Evolutionary conservation across 192 early-diverging fungal genomes (phyloP).

Genomic region (Glomus cerebriforme): DNA sequence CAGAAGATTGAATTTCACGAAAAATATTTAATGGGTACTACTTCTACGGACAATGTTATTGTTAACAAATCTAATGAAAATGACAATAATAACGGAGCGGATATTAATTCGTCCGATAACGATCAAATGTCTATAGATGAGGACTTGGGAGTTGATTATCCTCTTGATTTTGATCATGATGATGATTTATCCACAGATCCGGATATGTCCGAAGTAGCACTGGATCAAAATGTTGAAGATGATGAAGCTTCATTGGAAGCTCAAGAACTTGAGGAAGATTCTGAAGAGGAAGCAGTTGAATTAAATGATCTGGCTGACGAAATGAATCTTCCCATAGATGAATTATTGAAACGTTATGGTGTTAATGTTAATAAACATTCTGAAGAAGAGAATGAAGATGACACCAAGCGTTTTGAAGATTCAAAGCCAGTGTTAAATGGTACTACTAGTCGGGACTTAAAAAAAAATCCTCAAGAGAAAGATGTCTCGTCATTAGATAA

Average conservation of each 20-base stretch:
- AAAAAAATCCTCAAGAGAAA: constrained; percentile 30
- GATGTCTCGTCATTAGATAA: constrained; percentile 39
- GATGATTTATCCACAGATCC: constrained; percentile 20
- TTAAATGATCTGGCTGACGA: constrained; percentile 39
- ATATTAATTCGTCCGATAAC: background rate
- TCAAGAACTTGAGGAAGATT: constrained; percentile 37
- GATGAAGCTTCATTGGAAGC: constrained; percentile 31
- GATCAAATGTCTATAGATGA: constrained; percentile 13
- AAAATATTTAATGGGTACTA: constrained; percentile 10
- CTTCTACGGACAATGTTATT: constrained; percentile 33
- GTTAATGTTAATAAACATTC: constrained; percentile 33
- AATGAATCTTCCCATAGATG: constrained; percentile 35
- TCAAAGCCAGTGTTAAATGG: background rate
- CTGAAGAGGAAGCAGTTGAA: constrained; percentile 25
- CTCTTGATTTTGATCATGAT: constrained; percentile 33
- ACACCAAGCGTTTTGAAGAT: constrained; percentile 15
- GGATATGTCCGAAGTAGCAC: background rate
- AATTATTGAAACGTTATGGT: constrained; percentile 36
- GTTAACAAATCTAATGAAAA: constrained; percentile 41
- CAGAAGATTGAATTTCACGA: constrained; percentile 33
- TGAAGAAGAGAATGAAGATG: constrained; percentile 23
- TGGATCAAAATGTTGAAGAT: constrained; percentile 28
- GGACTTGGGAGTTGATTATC: constrained; percentile 29
- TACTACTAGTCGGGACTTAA: background rate
- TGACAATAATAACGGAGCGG: constrained; percentile 26